phyloP scores from a whole-genome alignment of 2,329 filamentous ascomycete genomes.

The Coniochaeta prunicola region DNA sequence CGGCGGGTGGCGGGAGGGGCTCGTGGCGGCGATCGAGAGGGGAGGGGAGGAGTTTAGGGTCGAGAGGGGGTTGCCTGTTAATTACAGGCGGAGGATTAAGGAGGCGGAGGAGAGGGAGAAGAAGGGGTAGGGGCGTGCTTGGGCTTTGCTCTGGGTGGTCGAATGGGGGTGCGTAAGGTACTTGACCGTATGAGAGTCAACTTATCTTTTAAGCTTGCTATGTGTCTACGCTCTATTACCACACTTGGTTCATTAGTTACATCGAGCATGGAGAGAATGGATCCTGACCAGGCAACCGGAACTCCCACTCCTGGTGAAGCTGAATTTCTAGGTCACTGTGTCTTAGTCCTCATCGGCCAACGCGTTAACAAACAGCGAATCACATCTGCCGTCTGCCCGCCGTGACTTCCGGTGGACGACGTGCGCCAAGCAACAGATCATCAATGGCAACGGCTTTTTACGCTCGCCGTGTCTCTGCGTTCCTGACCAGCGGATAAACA shows the following conservation, averaged over 20 bases:
- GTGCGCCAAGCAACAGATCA: not conserved
- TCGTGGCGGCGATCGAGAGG: not conserved
- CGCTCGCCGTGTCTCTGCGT: not conserved
- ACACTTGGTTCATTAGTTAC: not conserved
- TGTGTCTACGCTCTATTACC: not conserved
- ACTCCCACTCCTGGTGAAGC: not conserved
- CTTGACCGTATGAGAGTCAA: not conserved
- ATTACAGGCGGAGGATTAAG: not conserved
- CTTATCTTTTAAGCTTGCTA: not conserved
- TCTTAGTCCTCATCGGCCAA: not conserved
- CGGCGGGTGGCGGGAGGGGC: not conserved
- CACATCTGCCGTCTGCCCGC: not conserved
- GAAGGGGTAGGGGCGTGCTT: not conserved
- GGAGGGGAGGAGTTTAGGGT: not conserved
- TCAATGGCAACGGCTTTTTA: not conserved
- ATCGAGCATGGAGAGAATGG: not conserved
- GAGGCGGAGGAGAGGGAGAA: not conserved
- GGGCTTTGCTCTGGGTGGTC: not conserved
- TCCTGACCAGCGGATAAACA: not conserved
- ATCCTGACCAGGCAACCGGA: not conserved
- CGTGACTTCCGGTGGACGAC: not conserved
- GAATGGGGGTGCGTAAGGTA: not conserved
- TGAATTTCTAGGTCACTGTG: not conserved
- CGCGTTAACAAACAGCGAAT: not conserved
- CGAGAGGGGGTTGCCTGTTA: not conserved